phyloP scores from a whole-genome alignment of 139 green algal genomes.

The Penium margaritaceum region DNA sequence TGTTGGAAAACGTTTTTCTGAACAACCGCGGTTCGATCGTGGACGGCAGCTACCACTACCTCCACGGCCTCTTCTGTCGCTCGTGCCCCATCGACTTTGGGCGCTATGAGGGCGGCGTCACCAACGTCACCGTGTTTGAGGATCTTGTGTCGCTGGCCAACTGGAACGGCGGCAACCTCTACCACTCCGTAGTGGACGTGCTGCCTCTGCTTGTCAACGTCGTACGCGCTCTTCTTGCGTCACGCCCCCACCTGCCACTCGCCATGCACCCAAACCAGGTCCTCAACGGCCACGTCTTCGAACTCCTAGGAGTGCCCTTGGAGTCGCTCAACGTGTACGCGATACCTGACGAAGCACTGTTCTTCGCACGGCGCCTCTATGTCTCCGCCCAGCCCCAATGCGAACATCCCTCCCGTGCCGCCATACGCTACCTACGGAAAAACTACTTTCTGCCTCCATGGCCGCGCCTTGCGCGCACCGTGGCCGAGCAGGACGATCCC shows the following conservation, averaged over 20 bases:
- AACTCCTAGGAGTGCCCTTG: neutral
- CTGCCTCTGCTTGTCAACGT: constrained; percentile 7
- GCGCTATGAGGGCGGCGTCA: neutral
- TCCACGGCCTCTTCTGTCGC: constrained; percentile 8
- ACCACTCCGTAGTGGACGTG: constrained; percentile 7
- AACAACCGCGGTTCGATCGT: constrained; percentile 12
- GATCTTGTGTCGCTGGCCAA: constrained; percentile 9
- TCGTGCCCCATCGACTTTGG: constrained; percentile 14
- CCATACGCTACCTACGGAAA: neutral
- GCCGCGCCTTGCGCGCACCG: too few species aligned
- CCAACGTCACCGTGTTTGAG: constrained; percentile 10
- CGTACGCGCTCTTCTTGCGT: neutral
- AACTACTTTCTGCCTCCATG: too few species aligned
- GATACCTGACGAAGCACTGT: neutral
- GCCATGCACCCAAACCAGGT: neutral
- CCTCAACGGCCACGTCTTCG: neutral
- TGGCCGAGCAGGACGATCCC: too few species aligned
- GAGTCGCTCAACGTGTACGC: neutral
- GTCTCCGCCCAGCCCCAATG: neutral
- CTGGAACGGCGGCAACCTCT: constrained; percentile 22
- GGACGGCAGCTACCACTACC: constrained; percentile 8
- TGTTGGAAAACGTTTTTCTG: constrained; percentile 11
- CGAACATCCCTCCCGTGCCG: too few species aligned
- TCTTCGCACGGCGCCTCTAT: constrained; percentile 2
- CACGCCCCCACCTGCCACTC: neutral